Percentiles rank a stretch among this genome's conserved stretches.
Evolutionary conservation across 495 filamentous ascomycete species (phyloP).

Genomic region (Penicillium cinerascens): DNA sequence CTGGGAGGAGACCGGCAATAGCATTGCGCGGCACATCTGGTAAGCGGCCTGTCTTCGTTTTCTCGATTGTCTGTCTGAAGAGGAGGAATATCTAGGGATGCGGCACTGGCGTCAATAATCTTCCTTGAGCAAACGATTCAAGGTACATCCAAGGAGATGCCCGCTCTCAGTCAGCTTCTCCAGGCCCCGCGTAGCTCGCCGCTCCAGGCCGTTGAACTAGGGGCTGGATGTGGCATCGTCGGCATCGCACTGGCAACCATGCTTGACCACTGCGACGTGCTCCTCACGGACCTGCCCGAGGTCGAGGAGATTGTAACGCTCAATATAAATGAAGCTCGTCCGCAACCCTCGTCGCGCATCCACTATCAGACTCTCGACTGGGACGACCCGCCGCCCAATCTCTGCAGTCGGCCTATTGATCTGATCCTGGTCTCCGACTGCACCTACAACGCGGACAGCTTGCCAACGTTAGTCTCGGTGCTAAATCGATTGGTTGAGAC

Average conservation of each 20-base stretch:
- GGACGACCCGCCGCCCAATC: conserved; percentile 50
- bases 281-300: conserved; percentile 81
- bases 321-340: conserved; percentile 49
- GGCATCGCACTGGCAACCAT: conserved; percentile 69
- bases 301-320: conserved; percentile 60
- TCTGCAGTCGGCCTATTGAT: conserved; percentile 52
- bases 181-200: conserved; percentile 17
- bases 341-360: conserved; percentile 34
- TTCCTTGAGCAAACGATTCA: conserved; percentile 32
- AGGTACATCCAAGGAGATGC: conserved; percentile 13
- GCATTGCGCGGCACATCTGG: conserved; percentile 94
- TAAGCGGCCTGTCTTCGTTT: conserved; percentile 35
- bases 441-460: conserved; percentile 87
- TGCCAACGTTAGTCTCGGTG: conserved; percentile 70
- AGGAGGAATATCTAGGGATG: conserved; percentile 54
- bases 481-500: conserved; percentile 51
- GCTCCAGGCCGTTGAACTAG: conserved; percentile 69
- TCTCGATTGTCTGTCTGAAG: conserved; percentile 3
- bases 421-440: conserved; percentile 84
- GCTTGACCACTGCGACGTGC: conserved; percentile 50
- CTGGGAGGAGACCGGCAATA: conserved; percentile 91
- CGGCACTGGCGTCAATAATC: conserved; percentile 56
- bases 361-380: conserved; percentile 72
- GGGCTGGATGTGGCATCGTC: conserved; percentile 80
- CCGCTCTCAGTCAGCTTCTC: conserved; percentile 27